Evolutionary conservation across 1,284 basidiomycete genomes (phyloP).

Genomic region (Sporisorium exsertum): DNA sequence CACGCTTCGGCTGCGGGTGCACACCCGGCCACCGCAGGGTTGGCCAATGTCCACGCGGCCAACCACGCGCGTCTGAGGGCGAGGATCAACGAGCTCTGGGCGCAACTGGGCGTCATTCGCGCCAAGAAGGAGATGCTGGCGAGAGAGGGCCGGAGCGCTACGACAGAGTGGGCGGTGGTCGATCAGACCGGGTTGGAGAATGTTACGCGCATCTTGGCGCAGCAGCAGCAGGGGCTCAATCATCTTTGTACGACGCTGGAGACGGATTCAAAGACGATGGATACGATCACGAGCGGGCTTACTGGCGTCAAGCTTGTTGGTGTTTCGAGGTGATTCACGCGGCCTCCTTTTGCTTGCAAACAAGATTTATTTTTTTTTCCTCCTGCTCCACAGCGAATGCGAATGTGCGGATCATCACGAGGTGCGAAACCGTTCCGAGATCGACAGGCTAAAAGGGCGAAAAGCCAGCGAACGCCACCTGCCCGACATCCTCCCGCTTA

Average conservation of each 20-base stretch:
- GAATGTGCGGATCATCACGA: too few relatives aligned
- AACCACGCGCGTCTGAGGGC: slow-evolving; percentile 52
- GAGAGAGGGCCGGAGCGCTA: slow-evolving; percentile 42
- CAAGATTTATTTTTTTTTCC: too few relatives aligned
- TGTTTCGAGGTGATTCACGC: slow-evolving; percentile 24
- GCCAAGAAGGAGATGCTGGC: slow-evolving; percentile 58
- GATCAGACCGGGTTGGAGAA: slow-evolving; percentile 62
- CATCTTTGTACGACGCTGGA: slow-evolving; percentile 63
- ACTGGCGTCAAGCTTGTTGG: slow-evolving; percentile 61
- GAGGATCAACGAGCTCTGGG: slow-evolving; percentile 67
- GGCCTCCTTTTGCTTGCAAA: neutral
- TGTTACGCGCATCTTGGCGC: slow-evolving; percentile 57
- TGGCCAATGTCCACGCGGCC: slow-evolving; percentile 7
- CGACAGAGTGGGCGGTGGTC: slow-evolving; percentile 66
- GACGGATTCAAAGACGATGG: slow-evolving; percentile 58
- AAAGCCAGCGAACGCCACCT: slow-evolving; percentile 52
- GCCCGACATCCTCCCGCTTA: slow-evolving; percentile 18
- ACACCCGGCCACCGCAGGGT: neutral
- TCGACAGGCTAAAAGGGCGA: slow-evolving; percentile 28
- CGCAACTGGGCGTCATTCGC: slow-evolving; percentile 61
- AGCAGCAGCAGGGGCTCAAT: slow-evolving; percentile 64
- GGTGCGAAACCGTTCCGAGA: too few relatives aligned
- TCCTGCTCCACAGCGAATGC: neutral
- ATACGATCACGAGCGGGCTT: slow-evolving; percentile 59
- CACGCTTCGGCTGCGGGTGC: neutral